Percentiles rank a stretch among this genome's conserved stretches.
phyloP scores from a whole-genome alignment of 1,139 yeast species.

The Geotrichum europaeum region DNA sequence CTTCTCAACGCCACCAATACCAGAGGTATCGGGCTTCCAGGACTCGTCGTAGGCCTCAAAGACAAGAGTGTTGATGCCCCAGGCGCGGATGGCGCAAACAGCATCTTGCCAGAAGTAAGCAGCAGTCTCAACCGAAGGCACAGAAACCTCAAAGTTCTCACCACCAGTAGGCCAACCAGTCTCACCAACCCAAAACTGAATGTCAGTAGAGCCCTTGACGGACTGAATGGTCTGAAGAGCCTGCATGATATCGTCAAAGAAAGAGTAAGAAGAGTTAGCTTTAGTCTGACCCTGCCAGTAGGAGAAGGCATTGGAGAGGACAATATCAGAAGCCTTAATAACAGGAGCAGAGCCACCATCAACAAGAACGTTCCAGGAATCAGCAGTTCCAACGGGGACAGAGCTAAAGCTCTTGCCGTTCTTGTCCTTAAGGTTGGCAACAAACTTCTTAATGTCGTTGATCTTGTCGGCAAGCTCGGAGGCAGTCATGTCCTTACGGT shows the following conservation, averaged over 20 bases:
- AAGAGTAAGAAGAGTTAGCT: slow-evolving; percentile 75
- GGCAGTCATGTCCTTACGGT: slow-evolving; percentile 77
- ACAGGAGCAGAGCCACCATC: slow-evolving; percentile 67
- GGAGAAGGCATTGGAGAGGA: slow-evolving; percentile 90
- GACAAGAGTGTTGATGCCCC: slow-evolving; percentile 89
- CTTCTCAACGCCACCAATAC: slow-evolving; percentile 75
- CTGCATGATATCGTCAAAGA: slow-evolving; percentile 94
- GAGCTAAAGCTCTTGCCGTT: slow-evolving; percentile 69
- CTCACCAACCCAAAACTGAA: slow-evolving; percentile 93
- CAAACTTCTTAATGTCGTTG: slow-evolving; percentile 48
- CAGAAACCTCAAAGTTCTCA: slow-evolving; percentile 47
- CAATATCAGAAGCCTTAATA: slow-evolving; percentile 72
- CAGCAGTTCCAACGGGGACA: slow-evolving; percentile 85
- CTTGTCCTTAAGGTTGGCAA: slow-evolving; percentile 62
- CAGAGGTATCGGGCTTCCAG: slow-evolving; percentile 90
- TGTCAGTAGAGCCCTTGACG: slow-evolving; percentile 75
- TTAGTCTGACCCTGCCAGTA: slow-evolving; percentile 97
- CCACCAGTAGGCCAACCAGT: slow-evolving; percentile 98
- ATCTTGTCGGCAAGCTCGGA: slow-evolving; percentile 50
- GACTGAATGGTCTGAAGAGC: slow-evolving; percentile 83
- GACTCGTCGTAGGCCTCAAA: slow-evolving; percentile 94
- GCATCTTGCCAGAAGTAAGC: slow-evolving; percentile 77
- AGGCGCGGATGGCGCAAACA: slow-evolving; percentile 85
- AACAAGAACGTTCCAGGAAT: slow-evolving; percentile 89
- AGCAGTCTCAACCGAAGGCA: slow-evolving; percentile 70